Evolutionary conservation across 192 early-diverging fungal species (phyloP).

Genomic region (Allomyces arbusculus): DNA sequence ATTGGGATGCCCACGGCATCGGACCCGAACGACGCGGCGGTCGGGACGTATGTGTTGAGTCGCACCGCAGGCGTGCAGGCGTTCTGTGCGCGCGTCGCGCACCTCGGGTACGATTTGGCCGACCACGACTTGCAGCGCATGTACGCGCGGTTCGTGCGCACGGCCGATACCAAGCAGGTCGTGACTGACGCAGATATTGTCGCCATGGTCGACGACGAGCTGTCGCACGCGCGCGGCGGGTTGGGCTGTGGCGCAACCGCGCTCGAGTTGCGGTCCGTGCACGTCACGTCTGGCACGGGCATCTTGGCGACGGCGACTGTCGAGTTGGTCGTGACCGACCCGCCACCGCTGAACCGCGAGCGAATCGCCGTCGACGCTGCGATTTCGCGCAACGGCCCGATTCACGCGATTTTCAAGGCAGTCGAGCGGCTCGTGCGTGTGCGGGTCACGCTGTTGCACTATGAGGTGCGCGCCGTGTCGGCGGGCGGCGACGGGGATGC

Average conservation of each 20-base stretch:
- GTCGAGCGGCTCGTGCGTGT: slow-evolving; percentile 69
- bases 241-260: too few relatives aligned
- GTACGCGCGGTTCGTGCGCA: slow-evolving; percentile 25
- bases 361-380: slow-evolving; percentile 39
- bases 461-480: slow-evolving; percentile 69
- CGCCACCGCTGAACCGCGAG: slow-evolving; percentile 11
- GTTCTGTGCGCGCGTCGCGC: slow-evolving; percentile 20
- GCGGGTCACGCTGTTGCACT: slow-evolving; percentile 54
- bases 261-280: slow-evolving; percentile 23
- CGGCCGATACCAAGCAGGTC: slow-evolving; percentile 22
- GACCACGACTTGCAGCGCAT: slow-evolving; percentile 16
- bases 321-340: slow-evolving; percentile 37
- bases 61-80: slow-evolving; percentile 31
- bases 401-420: slow-evolving; percentile 70
- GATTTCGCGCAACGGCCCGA: slow-evolving; percentile 57
- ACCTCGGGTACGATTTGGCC: slow-evolving; percentile 16
- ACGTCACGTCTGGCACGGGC: slow-evolving; percentile 55
- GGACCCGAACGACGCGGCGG: slow-evolving; percentile 30
- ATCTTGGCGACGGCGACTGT: slow-evolving; percentile 64
- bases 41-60: slow-evolving; percentile 23
- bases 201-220: slow-evolving; percentile 12
- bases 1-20: slow-evolving; percentile 29
- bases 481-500: slow-evolving; percentile 54
- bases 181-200: slow-evolving; percentile 29
- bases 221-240: too few relatives aligned